Conservation (phyloP, 2,329 filamentous ascomycete species). For the Ascochyta clinopodiicola region DNA sequence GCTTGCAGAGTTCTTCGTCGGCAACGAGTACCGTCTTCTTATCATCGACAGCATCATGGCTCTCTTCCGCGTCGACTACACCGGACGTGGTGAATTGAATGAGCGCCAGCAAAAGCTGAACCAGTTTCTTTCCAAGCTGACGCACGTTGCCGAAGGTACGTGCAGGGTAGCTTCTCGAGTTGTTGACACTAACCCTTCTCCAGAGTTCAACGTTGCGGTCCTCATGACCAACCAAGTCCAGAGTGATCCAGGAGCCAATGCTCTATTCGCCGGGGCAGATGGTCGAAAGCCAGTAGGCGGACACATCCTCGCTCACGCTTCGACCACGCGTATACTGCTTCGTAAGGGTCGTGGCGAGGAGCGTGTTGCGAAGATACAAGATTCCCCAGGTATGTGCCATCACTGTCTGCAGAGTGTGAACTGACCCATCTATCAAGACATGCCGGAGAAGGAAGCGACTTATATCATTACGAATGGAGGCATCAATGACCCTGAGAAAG, state of each 20-base stretch:
- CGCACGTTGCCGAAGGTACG: slow-evolving; percentile 68
- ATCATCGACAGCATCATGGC: slow-evolving; percentile 76
- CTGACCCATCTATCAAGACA: slow-evolving; percentile 57
- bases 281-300: slow-evolving; percentile 72
- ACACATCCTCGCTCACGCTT: slow-evolving; percentile 73
- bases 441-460: slow-evolving; percentile 71
- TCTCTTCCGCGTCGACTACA: slow-evolving; percentile 71
- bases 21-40: slow-evolving; percentile 69
- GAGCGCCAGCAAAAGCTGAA: slow-evolving; percentile 73
- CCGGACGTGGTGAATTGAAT: slow-evolving; percentile 70
- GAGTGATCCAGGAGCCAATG: slow-evolving; percentile 72
- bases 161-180: neutral
- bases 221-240: slow-evolving; percentile 72
- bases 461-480: slow-evolving; percentile 74
- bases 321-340: slow-evolving; percentile 69
- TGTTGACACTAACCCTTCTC: neutral
- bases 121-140: slow-evolving; percentile 68
- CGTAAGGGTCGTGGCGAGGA: slow-evolving; percentile 74
- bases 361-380: slow-evolving; percentile 72
- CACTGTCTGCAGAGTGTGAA: neutral
- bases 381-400: slow-evolving; percentile 63
- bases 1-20: slow-evolving; percentile 66
- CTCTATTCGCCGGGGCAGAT: slow-evolving; percentile 71
- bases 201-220: slow-evolving; percentile 70
- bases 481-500: slow-evolving; percentile 71